A percentile compares a stretch with the other conserved stretches of the same genome.
Evolutionary conservation across 2,329 filamentous ascomycete species (phyloP).

Genomic region (Cercospora beticola): DNA sequence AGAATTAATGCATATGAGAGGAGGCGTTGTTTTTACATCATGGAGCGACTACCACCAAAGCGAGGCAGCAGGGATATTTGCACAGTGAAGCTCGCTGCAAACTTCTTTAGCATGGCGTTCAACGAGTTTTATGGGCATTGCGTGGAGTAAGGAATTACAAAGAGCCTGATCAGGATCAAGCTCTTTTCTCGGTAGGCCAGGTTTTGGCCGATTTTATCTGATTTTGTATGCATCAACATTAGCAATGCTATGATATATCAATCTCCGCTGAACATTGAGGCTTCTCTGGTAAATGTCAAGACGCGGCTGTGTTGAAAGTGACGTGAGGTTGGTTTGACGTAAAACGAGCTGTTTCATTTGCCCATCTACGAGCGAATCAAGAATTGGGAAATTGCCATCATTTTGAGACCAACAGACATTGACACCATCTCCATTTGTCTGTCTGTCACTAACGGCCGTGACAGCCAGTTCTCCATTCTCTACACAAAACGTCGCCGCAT

Average conservation of each 20-base stretch:
- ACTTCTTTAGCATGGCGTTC: constrained; percentile 18
- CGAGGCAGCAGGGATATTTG: neutral
- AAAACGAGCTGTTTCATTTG: neutral
- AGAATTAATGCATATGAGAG: constrained; percentile 1
- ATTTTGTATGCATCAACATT: neutral
- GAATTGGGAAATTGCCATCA: neutral
- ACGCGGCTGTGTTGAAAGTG: neutral
- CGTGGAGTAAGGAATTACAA: neutral
- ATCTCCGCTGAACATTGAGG: neutral
- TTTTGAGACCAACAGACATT: neutral
- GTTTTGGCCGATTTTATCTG: neutral
- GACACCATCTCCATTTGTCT: neutral
- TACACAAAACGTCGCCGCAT: neutral
- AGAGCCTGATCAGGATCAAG: neutral
- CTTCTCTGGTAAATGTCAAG: neutral
- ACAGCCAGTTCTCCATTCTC: neutral
- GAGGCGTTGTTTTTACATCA: constrained; percentile 1
- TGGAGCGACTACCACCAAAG: constrained; percentile 2
- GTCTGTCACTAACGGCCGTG: neutral
- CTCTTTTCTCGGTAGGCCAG: neutral
- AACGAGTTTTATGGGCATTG: neutral
- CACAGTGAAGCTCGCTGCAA: constrained; percentile 8
- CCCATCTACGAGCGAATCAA: neutral
- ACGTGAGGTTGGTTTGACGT: neutral
- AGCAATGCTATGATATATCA: neutral